Percentiles rank a stretch among this genome's conserved stretches.
Evolutionary conservation across 257 asterid genomes (phyloP).

Genomic region (Leonotis leonurus): DNA sequence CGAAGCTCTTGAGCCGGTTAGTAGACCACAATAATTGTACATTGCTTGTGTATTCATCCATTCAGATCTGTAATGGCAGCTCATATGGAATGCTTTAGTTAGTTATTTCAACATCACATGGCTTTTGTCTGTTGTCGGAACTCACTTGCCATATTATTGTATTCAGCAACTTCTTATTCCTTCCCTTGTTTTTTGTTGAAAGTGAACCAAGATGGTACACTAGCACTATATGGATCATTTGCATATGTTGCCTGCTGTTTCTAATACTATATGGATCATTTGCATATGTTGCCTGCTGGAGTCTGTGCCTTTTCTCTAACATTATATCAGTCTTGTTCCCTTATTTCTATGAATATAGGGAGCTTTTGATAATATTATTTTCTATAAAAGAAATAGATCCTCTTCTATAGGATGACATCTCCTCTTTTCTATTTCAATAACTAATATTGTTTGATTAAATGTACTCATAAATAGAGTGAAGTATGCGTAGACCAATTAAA

Average conservation of each 20-base stretch:
- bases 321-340: background rate
- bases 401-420: no score
- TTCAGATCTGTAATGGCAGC: background rate
- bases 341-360: no score
- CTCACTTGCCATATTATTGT: background rate
- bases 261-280: background rate
- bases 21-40: conserved; percentile 42
- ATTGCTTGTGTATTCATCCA: conserved; percentile 1
- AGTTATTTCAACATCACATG: background rate
- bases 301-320: background rate
- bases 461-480: background rate
- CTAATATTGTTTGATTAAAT: background rate
- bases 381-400: no score
- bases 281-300: background rate
- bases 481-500: background rate
- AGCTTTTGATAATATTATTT: no score
- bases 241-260: background rate
- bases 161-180: no score
- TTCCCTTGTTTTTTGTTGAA: background rate
- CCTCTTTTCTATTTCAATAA: no score
- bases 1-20: conserved; percentile 85
- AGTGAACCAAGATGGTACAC: background rate
- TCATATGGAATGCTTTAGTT: background rate
- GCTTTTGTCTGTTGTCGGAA: background rate
- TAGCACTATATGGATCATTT: background rate